A percentile compares a stretch with the other conserved stretches of the same genome.
Conservation (phyloP, 768 basidiomycete species). For the Auricularia sp. region DNA sequence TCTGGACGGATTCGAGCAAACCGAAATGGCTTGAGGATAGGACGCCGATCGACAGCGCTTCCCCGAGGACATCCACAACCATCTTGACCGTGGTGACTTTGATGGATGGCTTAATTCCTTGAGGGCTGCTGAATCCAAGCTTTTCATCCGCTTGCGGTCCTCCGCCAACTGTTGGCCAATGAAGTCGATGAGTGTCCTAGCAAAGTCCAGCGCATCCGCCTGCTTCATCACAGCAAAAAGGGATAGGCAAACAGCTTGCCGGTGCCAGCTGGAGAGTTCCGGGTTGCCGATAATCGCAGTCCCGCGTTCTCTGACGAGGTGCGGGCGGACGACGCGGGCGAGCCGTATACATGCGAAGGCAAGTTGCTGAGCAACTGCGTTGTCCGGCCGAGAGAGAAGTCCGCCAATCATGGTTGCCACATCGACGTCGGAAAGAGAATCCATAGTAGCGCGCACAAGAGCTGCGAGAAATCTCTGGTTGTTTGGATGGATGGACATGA, state of each 20-base stretch:
- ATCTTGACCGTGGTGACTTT: background rate
- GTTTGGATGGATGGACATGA: too few relatives aligned
- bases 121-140: background rate
- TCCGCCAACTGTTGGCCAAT: background rate
- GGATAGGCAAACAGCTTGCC: background rate
- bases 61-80: background rate
- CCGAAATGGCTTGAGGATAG: background rate
- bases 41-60: background rate
- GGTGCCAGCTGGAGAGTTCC: background rate
- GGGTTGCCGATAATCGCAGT: background rate
- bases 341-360: background rate
- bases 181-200: background rate
- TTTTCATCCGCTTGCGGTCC: background rate
- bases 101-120: background rate
- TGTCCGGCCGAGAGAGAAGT: background rate
- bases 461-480: too few relatives aligned
- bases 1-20: background rate
- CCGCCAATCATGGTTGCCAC: background rate
- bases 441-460: background rate
- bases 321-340: background rate
- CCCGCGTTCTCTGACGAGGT: background rate
- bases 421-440: background rate
- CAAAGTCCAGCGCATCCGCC: background rate
- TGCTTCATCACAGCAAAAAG: background rate
- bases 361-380: background rate